phyloP scores from a whole-genome alignment of 805 yeast species.

The Cyberlindnera xylosilytica region DNA sequence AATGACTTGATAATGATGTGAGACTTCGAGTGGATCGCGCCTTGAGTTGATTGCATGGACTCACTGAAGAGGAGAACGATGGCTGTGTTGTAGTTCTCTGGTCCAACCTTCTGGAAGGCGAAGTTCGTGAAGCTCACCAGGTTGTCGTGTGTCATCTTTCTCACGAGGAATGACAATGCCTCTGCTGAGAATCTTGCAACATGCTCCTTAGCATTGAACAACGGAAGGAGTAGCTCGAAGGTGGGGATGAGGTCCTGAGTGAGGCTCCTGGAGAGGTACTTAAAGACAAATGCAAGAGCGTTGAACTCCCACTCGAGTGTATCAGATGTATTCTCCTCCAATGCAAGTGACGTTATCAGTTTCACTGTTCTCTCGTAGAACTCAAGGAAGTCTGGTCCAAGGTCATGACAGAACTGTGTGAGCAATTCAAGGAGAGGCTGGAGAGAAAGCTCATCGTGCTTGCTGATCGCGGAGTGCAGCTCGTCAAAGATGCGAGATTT shows the following conservation, averaged over 20 bases:
- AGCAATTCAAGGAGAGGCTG: slow-evolving; percentile 80
- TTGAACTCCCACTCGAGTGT: slow-evolving; percentile 84
- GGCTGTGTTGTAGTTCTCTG: slow-evolving; percentile 51
- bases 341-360: slow-evolving; percentile 48
- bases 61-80: slow-evolving; percentile 64
- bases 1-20: slow-evolving; percentile 44
- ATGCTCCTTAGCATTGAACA: slow-evolving; percentile 61
- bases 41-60: slow-evolving; percentile 68
- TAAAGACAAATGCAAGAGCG: slow-evolving; percentile 83
- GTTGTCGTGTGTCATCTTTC: slow-evolving; percentile 55
- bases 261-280: slow-evolving; percentile 69
- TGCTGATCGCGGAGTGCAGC: slow-evolving; percentile 43
- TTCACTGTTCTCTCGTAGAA: slow-evolving; percentile 55
- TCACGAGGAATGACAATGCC: slow-evolving; percentile 77
- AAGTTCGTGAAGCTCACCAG: slow-evolving; percentile 44
- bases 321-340: slow-evolving; percentile 45
- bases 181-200: slow-evolving; percentile 85
- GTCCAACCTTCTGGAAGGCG: slow-evolving; percentile 37
- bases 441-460: slow-evolving; percentile 65
- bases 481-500: slow-evolving; percentile 55
- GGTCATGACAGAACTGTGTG: slow-evolving; percentile 85
- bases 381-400: slow-evolving; percentile 85
- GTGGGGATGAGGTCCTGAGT: slow-evolving; percentile 67
- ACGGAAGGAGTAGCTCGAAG: slow-evolving; percentile 58
- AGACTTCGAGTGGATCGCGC: slow-evolving; percentile 73